Evolutionary conservation across 2,329 filamentous ascomycete species (phyloP), one percentile per base, ranked within the genome.

Genomic region (Phialophora verrucosa): DNA sequence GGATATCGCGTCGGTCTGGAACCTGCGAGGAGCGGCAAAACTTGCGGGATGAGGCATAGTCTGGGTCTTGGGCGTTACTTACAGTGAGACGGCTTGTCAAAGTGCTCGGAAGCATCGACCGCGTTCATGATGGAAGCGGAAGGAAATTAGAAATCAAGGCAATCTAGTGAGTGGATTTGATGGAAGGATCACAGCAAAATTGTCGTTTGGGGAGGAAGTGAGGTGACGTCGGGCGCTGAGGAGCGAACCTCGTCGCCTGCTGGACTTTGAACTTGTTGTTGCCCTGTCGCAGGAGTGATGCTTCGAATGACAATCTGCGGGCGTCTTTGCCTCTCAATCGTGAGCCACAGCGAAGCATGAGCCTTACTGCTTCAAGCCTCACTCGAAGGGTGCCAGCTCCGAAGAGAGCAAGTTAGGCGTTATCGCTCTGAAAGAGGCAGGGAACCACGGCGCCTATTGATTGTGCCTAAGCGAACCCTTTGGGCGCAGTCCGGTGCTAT

Each of bases 51-150:
- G 59, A 38, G 58, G 58, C 47, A 50, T 60, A 60, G 58, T n/a
- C 42, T 50, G 59, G 59, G 4, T 31, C 20, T 29, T n/a, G 27
- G 57, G 27, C 44, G 11, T 27, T 23, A 62, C 74, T 69, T 69
- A 83, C 83, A 82, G 70, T 81, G 78, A 44, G 79, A 76, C 66
- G 77, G 77, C 50, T 77, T 77, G 54, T 83, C 81, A 74, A 84
- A 85, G 74, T 85, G 84, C 74, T 85, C 82, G 68, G 83, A 83
- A 56, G 84, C 87, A 77, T 90, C 88, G 73, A 90, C 85, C 62
- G 83, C 83, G 77, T 90, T 88, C 88, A 90, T 90, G 64, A 67
- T 81, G 75, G 64, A 32, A 55, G 53, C 53, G 7, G 25, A n/a
- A 55, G 53, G 53, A 35, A 55, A 55, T 55, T 55, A 35, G 53